Evolutionary conservation across 495 filamentous ascomycete species (phyloP).

Genomic region (Penicillium daleae): DNA sequence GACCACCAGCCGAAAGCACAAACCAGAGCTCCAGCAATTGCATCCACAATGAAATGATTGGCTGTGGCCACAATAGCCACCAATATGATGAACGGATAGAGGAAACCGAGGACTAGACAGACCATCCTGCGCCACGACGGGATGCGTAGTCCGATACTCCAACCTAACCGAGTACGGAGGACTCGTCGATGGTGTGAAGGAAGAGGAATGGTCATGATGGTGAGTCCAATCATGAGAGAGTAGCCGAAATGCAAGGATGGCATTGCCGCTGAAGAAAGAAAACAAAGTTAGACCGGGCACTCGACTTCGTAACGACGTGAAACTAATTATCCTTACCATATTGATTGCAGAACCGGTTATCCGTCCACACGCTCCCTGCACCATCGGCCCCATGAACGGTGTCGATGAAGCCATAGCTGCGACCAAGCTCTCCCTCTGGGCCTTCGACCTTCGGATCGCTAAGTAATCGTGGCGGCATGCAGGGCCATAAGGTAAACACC

Average conservation of each 20-base stretch:
- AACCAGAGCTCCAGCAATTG: slow-evolving; percentile 64
- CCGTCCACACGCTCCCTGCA: slow-evolving; percentile 70
- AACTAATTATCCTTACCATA: slow-evolving; percentile 47
- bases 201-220: slow-evolving; percentile 60
- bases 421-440: slow-evolving; percentile 47
- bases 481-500: slow-evolving; percentile 77
- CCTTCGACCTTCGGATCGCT: slow-evolving; percentile 52
- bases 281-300: slow-evolving; percentile 9
- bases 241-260: slow-evolving; percentile 82
- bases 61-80: slow-evolving; percentile 72
- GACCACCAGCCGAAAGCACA: slow-evolving; percentile 60
- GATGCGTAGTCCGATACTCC: slow-evolving; percentile 30
- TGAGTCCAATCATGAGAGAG: slow-evolving; percentile 73
- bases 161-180: slow-evolving; percentile 25
- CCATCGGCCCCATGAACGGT: slow-evolving; percentile 71
- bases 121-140: slow-evolving; percentile 51
- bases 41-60: slow-evolving; percentile 76
- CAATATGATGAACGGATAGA: slow-evolving; percentile 68
- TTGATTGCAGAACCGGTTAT: slow-evolving; percentile 70
- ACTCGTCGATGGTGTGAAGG: slow-evolving; percentile 38
- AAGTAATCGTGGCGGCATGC: slow-evolving; percentile 78
- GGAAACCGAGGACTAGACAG: slow-evolving; percentile 56
- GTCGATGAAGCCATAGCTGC: slow-evolving; percentile 71
- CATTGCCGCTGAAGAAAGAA: slow-evolving; percentile 63
- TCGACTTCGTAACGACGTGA: not conserved